Conservation (phyloP, 2,329 filamentous ascomycete genomes). For the Monosporascus cannonballus region DNA sequence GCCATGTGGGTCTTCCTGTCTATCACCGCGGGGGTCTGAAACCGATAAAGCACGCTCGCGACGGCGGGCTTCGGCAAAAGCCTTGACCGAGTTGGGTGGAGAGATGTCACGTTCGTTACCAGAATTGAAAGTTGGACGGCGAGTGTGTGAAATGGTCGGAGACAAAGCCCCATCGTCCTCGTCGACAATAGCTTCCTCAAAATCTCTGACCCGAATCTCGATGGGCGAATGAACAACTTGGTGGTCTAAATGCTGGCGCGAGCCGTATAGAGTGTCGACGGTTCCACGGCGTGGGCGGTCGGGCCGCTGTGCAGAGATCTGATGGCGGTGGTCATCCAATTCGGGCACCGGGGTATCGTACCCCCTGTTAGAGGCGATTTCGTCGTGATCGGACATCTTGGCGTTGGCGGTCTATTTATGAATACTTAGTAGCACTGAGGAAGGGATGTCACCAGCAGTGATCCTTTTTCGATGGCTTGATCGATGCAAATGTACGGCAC, state of each 20-base stretch:
- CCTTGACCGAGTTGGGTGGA: conserved; percentile 94
- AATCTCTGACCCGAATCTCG: conserved; percentile 60
- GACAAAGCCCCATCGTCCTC: conserved; percentile 55
- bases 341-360: conserved; percentile 72
- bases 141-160: conserved; percentile 37
- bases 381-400: conserved; percentile 64
- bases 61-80: conserved; percentile 85
- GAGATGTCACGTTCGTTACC: conserved; percentile 63
- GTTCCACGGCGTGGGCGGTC: conserved; percentile 64
- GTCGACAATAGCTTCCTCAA: conserved; percentile 78
- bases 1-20: conserved; percentile 42
- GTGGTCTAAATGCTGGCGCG: conserved; percentile 37
- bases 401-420: conserved; percentile 31
- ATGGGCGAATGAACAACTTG: conserved; percentile 32
- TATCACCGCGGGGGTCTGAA: conserved; percentile 37
- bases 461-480: not conserved
- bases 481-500: conserved; percentile 3
- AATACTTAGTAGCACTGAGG: conserved; percentile 1
- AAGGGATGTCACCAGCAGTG: not conserved
- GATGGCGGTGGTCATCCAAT: conserved; percentile 81
- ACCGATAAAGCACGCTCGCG: conserved; percentile 67
- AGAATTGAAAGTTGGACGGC: conserved; percentile 52
- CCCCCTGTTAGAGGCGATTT: conserved; percentile 51
- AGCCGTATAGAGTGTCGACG: conserved; percentile 62
- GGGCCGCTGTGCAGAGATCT: conserved; percentile 52